A percentile compares a stretch with the other conserved stretches of the same genome.
These are phyloP conservation scores for Plasmodium yoelii DNA, from an alignment of 169 alveolate genomes.

Conservation along the genomic window DNA sequence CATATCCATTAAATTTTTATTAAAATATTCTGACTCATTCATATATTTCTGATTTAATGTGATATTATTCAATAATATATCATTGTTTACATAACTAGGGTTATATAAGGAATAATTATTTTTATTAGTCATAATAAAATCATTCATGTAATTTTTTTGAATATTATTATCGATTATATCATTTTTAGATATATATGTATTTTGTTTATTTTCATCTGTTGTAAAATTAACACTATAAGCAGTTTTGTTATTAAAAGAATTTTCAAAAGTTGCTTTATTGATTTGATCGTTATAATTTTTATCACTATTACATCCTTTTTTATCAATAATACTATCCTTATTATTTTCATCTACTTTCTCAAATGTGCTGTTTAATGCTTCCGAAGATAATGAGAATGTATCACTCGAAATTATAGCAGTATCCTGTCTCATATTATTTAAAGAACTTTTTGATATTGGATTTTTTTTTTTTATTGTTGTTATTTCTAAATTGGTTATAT, in stretches of 20 bases:
- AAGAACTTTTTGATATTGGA: conserved; percentile 5
- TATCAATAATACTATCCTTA: background rate
- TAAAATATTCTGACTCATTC: conserved; percentile 2
- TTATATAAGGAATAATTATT: background rate
- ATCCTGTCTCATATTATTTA: conserved; percentile 50
- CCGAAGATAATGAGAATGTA: conserved; percentile 34
- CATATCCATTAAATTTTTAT: background rate
- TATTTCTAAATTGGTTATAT: conserved; percentile 64
- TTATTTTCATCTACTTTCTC: conserved; percentile 16
- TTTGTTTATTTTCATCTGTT: conserved; percentile 4
- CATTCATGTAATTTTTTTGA: background rate
- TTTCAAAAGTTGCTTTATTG: background rate
- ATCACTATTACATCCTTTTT: background rate
- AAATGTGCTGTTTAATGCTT: conserved; percentile 16
- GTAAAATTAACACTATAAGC: background rate
- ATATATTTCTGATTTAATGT: conserved; percentile 24
- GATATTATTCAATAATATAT: conserved; percentile 15
- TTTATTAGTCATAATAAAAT: background rate
- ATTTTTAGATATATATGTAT: conserved; percentile 1
- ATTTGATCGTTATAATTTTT: background rate
- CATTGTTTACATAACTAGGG: conserved; percentile 15
- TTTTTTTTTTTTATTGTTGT: conserved; percentile 61
- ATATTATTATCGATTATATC: background rate
- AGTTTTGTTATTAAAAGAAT: background rate
- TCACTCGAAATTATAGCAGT: conserved; percentile 48